These are phyloP conservation scores for Cryptococcus hybrid DNA, from an alignment of 1,284 basidiomycete species.

Conservation along the genomic window DNA sequence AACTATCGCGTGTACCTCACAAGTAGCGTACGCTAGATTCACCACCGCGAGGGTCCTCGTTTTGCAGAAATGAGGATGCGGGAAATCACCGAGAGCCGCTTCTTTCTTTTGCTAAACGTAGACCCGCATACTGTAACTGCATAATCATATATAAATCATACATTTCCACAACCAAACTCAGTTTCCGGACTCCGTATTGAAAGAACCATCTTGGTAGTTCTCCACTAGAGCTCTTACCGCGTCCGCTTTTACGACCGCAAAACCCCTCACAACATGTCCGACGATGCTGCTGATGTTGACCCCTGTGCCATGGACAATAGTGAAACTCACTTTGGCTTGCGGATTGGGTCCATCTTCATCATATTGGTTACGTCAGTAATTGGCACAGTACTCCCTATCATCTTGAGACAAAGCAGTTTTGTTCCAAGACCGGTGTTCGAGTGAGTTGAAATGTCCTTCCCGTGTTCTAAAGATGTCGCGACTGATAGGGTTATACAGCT, in stretches of 20 bases:
- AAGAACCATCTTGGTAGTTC: too few relatives aligned
- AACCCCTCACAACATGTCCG: constrained; percentile 4
- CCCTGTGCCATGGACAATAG: constrained; percentile 16
- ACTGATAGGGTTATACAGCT: not conserved
- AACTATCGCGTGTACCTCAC: too few relatives aligned
- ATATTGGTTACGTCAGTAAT: constrained; percentile 66
- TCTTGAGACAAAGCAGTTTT: constrained; percentile 62
- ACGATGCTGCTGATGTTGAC: constrained; percentile 2
- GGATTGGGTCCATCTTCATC: constrained; percentile 85
- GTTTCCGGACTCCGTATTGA: too few relatives aligned
- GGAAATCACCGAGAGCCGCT: too few relatives aligned
- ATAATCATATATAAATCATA: too few relatives aligned
- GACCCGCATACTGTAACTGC: too few relatives aligned
- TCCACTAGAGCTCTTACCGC: too few relatives aligned
- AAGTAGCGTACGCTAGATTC: too few relatives aligned
- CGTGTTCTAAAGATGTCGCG: not conserved
- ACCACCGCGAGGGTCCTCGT: too few relatives aligned
- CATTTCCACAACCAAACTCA: too few relatives aligned
- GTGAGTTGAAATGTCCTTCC: constrained; percentile 53
- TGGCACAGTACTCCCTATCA: constrained; percentile 79
- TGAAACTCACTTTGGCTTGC: constrained; percentile 49
- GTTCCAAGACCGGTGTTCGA: constrained; percentile 70
- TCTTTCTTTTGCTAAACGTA: too few relatives aligned
- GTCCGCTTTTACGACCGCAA: not conserved
- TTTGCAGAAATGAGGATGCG: too few relatives aligned